Evolutionary conservation across 441 rosid species (phyloP).

Genomic region (Gossypium aridum): DNA sequence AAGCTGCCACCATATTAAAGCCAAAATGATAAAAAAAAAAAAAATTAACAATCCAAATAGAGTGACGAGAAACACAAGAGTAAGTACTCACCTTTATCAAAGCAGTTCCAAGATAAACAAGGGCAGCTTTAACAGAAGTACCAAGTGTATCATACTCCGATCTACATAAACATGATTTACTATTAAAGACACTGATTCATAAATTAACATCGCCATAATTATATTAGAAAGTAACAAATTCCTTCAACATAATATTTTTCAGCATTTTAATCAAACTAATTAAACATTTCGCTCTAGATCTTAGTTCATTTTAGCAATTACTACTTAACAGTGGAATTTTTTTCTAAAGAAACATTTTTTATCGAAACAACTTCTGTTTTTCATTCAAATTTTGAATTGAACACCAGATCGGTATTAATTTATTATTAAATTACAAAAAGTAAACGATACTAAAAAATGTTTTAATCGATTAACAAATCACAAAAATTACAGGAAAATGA

Average conservation of each 20-base stretch:
- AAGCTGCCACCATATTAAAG: constrained; percentile 43
- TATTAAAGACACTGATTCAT: background rate
- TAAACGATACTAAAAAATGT: background rate
- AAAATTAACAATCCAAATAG: background rate
- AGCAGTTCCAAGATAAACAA: constrained; percentile 84
- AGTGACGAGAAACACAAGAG: no score
- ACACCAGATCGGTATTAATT: no score
- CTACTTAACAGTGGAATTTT: no score
- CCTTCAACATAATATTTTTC: background rate
- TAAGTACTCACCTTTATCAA: constrained; percentile 46
- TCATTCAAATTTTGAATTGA: no score
- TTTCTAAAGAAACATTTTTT: no score
- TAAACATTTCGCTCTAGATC: background rate
- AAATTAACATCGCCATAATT: background rate
- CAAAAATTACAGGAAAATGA: background rate
- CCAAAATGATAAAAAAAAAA: background rate
- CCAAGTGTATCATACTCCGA: constrained; percentile 90
- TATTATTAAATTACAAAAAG: background rate
- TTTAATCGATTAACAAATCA: background rate
- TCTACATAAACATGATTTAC: constrained; percentile 29
- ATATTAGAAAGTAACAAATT: background rate
- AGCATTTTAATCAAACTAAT: background rate
- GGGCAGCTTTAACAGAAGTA: constrained; percentile 76
- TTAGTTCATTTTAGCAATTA: background rate
- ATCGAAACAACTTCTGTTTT: no score